Conservation (phyloP, 176 grass and related monocot genomes). For the Canna indica region DNA sequence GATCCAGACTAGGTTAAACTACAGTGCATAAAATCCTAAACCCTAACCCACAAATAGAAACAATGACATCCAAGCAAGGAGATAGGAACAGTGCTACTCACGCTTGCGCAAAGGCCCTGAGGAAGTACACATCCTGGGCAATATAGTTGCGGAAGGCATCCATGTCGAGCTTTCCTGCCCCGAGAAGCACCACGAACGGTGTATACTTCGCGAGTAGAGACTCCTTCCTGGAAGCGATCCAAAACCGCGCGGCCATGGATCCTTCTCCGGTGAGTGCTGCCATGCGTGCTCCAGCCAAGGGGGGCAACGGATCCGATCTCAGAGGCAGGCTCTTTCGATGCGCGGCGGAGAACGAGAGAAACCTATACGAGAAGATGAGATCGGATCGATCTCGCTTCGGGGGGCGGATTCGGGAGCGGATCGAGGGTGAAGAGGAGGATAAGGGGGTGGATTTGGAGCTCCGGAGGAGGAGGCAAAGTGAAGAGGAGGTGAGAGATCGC, state of each 20-base stretch:
- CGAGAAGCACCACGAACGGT: conserved; percentile 70
- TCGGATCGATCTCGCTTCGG: background rate
- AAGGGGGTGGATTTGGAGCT: background rate
- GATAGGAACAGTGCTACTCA: conserved; percentile 26
- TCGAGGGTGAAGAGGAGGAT: background rate
- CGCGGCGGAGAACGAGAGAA: background rate
- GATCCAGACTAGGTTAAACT: background rate
- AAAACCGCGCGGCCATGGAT: conserved; percentile 18
- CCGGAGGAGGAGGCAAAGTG: conserved; percentile 23
- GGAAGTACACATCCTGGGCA: conserved; percentile 76
- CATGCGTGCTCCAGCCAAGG: background rate
- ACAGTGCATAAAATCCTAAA: background rate
- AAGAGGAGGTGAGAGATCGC: conserved; percentile 16
- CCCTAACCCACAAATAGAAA: background rate
- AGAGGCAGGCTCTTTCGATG: background rate
- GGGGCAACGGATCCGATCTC: background rate
- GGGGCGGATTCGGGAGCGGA: background rate
- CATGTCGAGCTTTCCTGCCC: conserved; percentile 47
- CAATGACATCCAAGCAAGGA: background rate
- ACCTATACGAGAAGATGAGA: background rate
- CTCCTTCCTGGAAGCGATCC: conserved; percentile 42
- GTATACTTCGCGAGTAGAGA: conserved; percentile 59
- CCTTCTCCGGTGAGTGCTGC: conserved; percentile 12
- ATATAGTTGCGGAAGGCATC: conserved; percentile 74
- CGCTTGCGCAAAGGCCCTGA: conserved; percentile 72